Evolutionary conservation across 805 yeast genomes (phyloP), one percentile per base, ranked within the genome.

Genomic region (Metschnikowia cerradonensis): DNA sequence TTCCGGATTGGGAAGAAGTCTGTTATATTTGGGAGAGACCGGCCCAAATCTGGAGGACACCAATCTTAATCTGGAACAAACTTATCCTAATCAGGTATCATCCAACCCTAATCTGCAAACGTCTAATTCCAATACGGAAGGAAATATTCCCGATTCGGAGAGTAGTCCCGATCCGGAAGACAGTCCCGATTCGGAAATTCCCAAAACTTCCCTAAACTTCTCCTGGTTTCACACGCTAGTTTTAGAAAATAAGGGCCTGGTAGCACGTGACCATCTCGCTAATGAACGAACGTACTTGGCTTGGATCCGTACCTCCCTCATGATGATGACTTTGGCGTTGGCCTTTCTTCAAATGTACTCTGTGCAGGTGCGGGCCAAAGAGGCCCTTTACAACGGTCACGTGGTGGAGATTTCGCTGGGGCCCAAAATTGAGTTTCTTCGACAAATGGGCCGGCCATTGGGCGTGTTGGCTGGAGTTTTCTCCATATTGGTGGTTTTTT

Each of bases 261-360:
- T 66, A 6, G 77, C 77, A 3, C 57, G 75, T 45, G 77, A 72
- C 56, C 75, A 72, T 49, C 62, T 83, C 70, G 87, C 88, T 10
- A 81, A 81, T 43, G 87, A 83, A 56, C 67, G 88, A 58, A 82
- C 87, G 1, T 82, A 79, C 51, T 63, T 83, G 11, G 85, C 87
- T 0, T 83, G 87, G 87, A 63, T 82, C 31, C 68, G 87, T 41
- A 82, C 87, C 0, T 79, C 84, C 2, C 64, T 83, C 38, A 77
- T 81, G 15, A 71, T 82, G 43, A 77, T 82, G 3, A 76, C 85
- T 0, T 71, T 80, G 33, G 87, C 87, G 0, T 78, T 82, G 14
- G 86, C 81, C n/a, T 71, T 81, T 3, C 72, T 85, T 0, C 88
- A 83, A 60, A 66, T 83, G 54, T 75, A 81, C 59, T 71, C 79